These are phyloP conservation scores for Botryosphaeria dothidea DNA, from an alignment of 2,329 filamentous ascomycete genomes.

Conservation along the genomic window DNA sequence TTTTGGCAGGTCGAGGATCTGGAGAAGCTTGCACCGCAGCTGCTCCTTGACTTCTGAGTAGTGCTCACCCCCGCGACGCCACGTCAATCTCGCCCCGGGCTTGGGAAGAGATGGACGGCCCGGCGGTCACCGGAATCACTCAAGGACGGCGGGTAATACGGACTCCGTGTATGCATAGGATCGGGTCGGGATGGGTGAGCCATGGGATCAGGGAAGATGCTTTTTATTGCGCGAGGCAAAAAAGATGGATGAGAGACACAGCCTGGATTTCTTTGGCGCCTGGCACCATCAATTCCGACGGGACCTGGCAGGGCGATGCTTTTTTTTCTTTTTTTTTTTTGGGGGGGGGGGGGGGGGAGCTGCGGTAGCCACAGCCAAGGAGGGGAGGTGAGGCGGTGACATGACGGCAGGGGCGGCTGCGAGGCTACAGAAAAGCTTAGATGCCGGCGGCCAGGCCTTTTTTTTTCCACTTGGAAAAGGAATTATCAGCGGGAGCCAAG, in stretches of 20 bases:
- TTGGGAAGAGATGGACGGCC: neutral
- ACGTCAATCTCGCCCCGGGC: neutral
- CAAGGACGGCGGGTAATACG: neutral
- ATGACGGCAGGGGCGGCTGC: slow-evolving; percentile 1
- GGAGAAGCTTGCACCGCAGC: slow-evolving; percentile 81
- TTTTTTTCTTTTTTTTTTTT: no score
- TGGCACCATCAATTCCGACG: neutral
- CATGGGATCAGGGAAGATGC: neutral
- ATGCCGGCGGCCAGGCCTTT: neutral
- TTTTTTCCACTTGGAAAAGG: neutral
- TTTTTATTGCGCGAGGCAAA: neutral
- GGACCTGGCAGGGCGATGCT: neutral
- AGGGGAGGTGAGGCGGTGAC: neutral
- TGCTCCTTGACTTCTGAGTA: slow-evolving; percentile 77
- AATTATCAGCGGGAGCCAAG: neutral
- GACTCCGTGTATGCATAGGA: neutral
- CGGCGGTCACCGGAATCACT: neutral
- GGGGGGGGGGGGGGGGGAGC: no score
- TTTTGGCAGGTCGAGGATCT: slow-evolving; percentile 73
- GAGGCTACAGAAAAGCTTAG: neutral
- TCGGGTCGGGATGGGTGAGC: neutral
- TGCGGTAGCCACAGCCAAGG: neutral
- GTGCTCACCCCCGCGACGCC: neutral
- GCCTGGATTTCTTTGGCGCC: neutral
- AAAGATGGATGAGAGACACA: neutral